Conservation (phyloP, 495 filamentous ascomycete genomes). For the Pseudomonodictys pantanalensis region DNA sequence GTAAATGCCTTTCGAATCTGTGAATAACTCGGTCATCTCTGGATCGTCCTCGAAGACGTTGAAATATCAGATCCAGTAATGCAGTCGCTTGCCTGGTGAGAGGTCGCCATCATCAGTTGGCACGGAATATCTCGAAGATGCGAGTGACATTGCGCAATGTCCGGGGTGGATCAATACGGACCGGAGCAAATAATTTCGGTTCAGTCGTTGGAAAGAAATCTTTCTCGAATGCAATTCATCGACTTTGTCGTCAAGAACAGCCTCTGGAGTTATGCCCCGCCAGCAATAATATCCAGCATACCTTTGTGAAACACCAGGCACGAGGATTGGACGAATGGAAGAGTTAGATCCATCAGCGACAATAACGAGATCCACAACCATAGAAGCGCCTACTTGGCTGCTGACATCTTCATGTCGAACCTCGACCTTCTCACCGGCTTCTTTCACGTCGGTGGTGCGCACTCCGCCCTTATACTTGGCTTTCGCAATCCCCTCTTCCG, state of each 20-base stretch:
- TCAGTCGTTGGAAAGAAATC: background rate
- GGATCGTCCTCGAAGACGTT: constrained; percentile 47
- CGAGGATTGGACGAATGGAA: constrained; percentile 47
- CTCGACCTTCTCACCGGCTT: constrained; percentile 39
- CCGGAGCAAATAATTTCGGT: constrained; percentile 48
- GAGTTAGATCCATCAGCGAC: constrained; percentile 57
- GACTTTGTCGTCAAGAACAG: constrained; percentile 33
- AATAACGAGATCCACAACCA: constrained; percentile 48
- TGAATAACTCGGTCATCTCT: constrained; percentile 51
- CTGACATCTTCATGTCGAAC: constrained; percentile 42
- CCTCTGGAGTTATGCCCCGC: constrained; percentile 51
- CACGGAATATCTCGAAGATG: constrained; percentile 49
- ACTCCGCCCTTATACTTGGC: constrained; percentile 47
- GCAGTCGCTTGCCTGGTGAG: constrained; percentile 46
- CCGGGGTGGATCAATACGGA: constrained; percentile 45
- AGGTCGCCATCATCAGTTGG: constrained; percentile 50
- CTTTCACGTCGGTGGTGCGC: constrained; percentile 45
- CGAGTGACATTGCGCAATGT: background rate
- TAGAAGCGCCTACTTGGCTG: constrained; percentile 36
- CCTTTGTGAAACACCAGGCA: constrained; percentile 46
- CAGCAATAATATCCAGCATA: constrained; percentile 57
- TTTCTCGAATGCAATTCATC: constrained; percentile 20
- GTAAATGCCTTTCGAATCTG: constrained; percentile 47
- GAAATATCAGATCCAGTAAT: constrained; percentile 58
- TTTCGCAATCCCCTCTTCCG: constrained; percentile 44